Base-by-base conservation (phyloP, 2,329 filamentous ascomycete genomes). In the Penicillium janthinellum region DNA sequence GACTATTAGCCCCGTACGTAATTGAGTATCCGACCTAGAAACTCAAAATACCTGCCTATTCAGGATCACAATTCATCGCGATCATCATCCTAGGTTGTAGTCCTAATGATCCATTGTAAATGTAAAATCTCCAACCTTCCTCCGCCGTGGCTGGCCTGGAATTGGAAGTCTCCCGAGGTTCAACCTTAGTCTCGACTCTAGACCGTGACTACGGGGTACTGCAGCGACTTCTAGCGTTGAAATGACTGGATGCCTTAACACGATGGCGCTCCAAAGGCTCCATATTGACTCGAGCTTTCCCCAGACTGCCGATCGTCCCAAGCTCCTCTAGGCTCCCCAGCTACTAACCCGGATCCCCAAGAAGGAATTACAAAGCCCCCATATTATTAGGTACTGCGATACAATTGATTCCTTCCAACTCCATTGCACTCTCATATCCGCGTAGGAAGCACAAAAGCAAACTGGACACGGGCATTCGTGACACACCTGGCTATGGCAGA, bases 381-480 rank as follows among this genome's bases (percentile, higher is more conserved):
- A 44, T 31, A 31, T 25, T 28, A 2, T 28, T 20, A 20, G 20
- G 20, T 20, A 45, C 15, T 17, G n/a, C 5, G 31, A 28, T 41
- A 5, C 8, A 53, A 53, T 28, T 41, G 8, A 25, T 53, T 41
- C 31, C 37, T 25, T 11, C 10, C 11, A 22, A 8, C 31, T 37
- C n/a, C 31, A 2, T 31, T 7, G 14, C 20, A 6, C 5, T 47
- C 44, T 31, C 14, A n/a, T 15, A 47, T 10, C 4, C 22, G 20
- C 38, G 15, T 31, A 50, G 22, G 14, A 47, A 47, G n/a, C 6
- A 44, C 47, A 34, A 35, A 42, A 51, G 53, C 57, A 62, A 59
- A 20, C 20, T 2, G 1, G 20, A 52, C 57, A 34, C 12, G 20
- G 7, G n/a, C 7, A 17, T 17, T 14, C 31, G 54, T 62, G 7